Base-by-base conservation (phyloP, 768 basidiomycete species). In the Tricholoma hemisulphureum region DNA sequence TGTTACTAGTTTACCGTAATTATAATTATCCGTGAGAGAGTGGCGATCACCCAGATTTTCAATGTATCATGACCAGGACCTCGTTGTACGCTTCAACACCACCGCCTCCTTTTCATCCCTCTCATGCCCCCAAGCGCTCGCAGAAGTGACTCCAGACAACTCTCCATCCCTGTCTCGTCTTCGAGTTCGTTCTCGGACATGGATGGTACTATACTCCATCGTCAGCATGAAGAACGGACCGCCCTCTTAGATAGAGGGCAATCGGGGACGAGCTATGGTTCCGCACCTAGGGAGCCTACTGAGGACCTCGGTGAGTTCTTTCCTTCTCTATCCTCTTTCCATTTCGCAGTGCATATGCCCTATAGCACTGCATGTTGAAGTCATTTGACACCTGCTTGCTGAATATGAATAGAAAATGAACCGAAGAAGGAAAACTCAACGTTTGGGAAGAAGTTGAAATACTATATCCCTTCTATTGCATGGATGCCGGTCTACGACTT, bases 401-500 rank as follows among this genome's bases (percentile, higher is more conserved):
- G 26, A 53, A 39, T 28, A 11, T 49, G 8, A 3, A 6, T 41
- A 54, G 53, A 54, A 43, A 23, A 21, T 21, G 51, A 55, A 7
- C 51, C 55, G 49, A 67, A 34, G 67, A 62, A 43, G 62, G 55
- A 46, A 56, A 63, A 68, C 21, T 73, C 75, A 0, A 77, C 65
- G 49, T 68, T 81, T 23, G 61, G 66, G 35, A 85, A 83, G 61
- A 76, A 79, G 65, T 67, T 87, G 29, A 80, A 79, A 63, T 93
- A 93, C 67, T 93, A 93, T 59, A 77, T 93, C 53, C 91, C 91
- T 2, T 88, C 87, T 1, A 80, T 80, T 9, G 76, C 81, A 28
- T 94, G 91, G 91, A 88, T 94, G 59, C 91, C 91, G 6, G 77
- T 82, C 55, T 94, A 94, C 63, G 84, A 85, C 0, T 64, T 80